Conservation (phyloP, 352 stramenopile genomes). For the Globisporangium mamillatum region DNA sequence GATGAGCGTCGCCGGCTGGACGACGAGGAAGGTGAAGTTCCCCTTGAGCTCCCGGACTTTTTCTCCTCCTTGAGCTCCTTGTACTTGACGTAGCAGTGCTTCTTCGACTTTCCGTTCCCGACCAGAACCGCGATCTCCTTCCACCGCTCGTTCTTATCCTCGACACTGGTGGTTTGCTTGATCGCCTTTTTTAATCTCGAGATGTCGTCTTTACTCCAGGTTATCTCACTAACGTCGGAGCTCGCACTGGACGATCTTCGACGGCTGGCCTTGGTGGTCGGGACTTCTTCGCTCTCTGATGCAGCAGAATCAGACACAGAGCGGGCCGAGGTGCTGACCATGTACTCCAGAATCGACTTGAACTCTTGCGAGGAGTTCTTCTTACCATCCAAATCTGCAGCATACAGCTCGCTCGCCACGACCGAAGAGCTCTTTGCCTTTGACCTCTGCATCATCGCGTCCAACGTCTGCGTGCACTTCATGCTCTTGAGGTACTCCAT, state of each 20-base stretch:
- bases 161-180: constrained; percentile 54
- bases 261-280: neutral
- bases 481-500: constrained; percentile 69
- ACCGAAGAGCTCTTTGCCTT: constrained; percentile 17
- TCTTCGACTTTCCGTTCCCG: constrained; percentile 64
- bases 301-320: neutral
- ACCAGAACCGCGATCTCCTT: constrained; percentile 61
- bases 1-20: constrained; percentile 16
- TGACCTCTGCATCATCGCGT: constrained; percentile 46
- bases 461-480: constrained; percentile 50
- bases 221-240: constrained; percentile 16
- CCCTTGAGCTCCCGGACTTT: constrained; percentile 8
- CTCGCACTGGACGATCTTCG: constrained; percentile 22
- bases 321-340: constrained; percentile 22
- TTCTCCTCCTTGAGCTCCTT: constrained; percentile 77
- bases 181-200: constrained; percentile 63
- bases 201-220: constrained; percentile 61
- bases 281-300: neutral
- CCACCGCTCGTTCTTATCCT: constrained; percentile 76
- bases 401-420: constrained; percentile 50
- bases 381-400: constrained; percentile 47
- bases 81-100: constrained; percentile 85
- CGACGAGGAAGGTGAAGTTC: constrained; percentile 25
- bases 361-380: constrained; percentile 26
- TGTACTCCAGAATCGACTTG: constrained; percentile 45